phyloP scores from a whole-genome alignment of 208 protist genomes.

The Trypanosoma brucei region DNA sequence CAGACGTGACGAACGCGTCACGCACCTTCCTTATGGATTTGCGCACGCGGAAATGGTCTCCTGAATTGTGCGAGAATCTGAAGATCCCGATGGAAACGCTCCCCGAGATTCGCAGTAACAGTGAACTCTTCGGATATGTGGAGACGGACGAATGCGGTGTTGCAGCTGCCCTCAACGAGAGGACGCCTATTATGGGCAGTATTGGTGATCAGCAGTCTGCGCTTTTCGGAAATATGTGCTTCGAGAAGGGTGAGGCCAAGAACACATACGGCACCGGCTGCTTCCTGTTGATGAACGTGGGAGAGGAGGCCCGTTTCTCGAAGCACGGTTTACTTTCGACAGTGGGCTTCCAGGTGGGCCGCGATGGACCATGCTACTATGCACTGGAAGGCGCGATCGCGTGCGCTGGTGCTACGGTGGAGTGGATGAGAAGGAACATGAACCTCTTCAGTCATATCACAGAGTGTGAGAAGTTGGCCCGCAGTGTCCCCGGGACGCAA shows the following conservation, averaged over 20 bases:
- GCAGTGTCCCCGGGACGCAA: slow-evolving; percentile 50
- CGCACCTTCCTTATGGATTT: slow-evolving; percentile 98
- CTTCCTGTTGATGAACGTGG: slow-evolving; percentile 97
- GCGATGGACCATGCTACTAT: slow-evolving; percentile 39
- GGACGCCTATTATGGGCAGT: slow-evolving; percentile 71
- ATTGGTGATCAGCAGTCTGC: slow-evolving; percentile 98
- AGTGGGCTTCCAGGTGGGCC: slow-evolving; percentile 91
- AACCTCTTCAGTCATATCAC: slow-evolving; percentile 56
- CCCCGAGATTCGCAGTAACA: slow-evolving; percentile 90
- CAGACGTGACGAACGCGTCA: slow-evolving; percentile 97
- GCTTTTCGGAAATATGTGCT: slow-evolving; percentile 94
- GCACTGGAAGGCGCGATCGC: slow-evolving; percentile 92
- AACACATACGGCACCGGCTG: slow-evolving; percentile 98
- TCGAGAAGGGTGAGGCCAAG: slow-evolving; percentile 91
- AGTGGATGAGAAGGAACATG: slow-evolving; percentile 95
- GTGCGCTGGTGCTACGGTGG: slow-evolving; percentile 84
- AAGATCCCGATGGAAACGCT: slow-evolving; percentile 84
- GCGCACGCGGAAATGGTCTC: slow-evolving; percentile 91
- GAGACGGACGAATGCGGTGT: slow-evolving; percentile 31
- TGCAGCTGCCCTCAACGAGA: slow-evolving; percentile 22
- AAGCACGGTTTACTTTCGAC: slow-evolving; percentile 95
- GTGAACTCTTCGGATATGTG: slow-evolving; percentile 56
- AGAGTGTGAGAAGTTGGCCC: slow-evolving; percentile 65
- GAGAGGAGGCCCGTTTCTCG: slow-evolving; percentile 73
- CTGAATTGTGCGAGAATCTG: slow-evolving; percentile 64